phyloP scores from a whole-genome alignment of 1,284 basidiomycete species.

The Bjerkandera adusta region DNA sequence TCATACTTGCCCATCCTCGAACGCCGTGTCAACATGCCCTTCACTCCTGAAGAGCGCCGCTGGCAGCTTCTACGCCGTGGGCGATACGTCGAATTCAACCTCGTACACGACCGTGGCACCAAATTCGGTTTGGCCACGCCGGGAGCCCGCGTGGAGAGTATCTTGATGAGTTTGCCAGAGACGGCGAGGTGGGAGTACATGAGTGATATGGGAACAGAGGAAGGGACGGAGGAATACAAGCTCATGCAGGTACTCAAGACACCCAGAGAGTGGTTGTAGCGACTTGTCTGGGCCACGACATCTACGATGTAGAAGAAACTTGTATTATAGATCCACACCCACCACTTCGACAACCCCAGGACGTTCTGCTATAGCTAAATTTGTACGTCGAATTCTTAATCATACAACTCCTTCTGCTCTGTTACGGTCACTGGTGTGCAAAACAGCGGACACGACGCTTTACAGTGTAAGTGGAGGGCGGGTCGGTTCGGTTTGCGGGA shows the following conservation, averaged over 20 bases:
- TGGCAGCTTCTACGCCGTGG: slow-evolving; percentile 92
- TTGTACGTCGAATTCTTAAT: too few relatives aligned
- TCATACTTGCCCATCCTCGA: slow-evolving; percentile 85
- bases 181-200: slow-evolving; percentile 94
- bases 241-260: slow-evolving; percentile 67
- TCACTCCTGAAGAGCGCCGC: slow-evolving; percentile 66
- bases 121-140: slow-evolving; percentile 91
- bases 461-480: too few relatives aligned
- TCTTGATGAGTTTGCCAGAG: slow-evolving; percentile 90
- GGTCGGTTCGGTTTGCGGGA: too few relatives aligned
- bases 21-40: slow-evolving; percentile 51
- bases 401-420: too few relatives aligned
- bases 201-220: slow-evolving; percentile 70
- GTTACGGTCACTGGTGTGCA: too few relatives aligned
- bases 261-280: slow-evolving; percentile 69
- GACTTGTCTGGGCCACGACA: not conserved
- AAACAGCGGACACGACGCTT: too few relatives aligned
- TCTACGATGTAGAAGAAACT: too few relatives aligned
- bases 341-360: too few relatives aligned
- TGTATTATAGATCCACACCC: too few relatives aligned
- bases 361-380: too few relatives aligned
- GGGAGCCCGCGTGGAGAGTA: slow-evolving; percentile 90
- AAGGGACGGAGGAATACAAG: slow-evolving; percentile 71
- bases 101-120: slow-evolving; percentile 85
- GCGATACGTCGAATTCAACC: slow-evolving; percentile 93